Percentiles rank a stretch among this genome's conserved stretches.
Evolutionary conservation across 2,329 filamentous ascomycete species (phyloP).

Genomic region (Ramularia collo-cygni): DNA sequence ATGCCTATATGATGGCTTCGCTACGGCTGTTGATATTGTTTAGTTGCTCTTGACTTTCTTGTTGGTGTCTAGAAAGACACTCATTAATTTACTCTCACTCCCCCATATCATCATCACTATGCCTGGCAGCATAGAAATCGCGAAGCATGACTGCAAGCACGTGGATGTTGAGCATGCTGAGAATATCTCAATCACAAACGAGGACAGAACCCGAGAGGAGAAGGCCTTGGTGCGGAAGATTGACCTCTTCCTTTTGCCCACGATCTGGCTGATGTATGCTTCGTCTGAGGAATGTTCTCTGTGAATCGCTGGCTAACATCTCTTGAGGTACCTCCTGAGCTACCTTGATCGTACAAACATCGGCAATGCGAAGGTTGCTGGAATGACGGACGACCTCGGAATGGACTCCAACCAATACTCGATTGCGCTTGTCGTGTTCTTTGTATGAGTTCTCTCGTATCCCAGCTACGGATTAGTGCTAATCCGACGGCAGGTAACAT

Average conservation of each 20-base stretch:
- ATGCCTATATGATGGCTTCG: no score
- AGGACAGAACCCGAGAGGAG: conserved; percentile 28
- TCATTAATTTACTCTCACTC: no score
- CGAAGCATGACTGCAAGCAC: conserved; percentile 12
- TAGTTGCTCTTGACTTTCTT: no score
- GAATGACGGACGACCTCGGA: conserved; percentile 42
- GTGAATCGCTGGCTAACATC: no score
- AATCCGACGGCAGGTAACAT: conserved; percentile 19
- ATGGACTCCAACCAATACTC: conserved; percentile 46
- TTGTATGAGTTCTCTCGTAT: conserved; percentile 28
- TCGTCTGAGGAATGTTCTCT: no score
- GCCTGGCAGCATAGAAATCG: no score
- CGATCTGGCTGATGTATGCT: conserved; percentile 44
- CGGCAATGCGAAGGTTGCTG: conserved; percentile 47
- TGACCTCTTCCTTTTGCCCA: conserved; percentile 41
- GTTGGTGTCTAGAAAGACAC: no score
- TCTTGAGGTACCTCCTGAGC: conserved; percentile 29
- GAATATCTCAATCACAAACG: conserved; percentile 5
- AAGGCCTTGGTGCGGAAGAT: conserved; percentile 41
- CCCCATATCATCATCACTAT: no score
- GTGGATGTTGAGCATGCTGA: conserved; percentile 21
- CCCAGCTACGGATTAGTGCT: background rate
- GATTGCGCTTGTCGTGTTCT: conserved; percentile 43
- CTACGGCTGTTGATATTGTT: no score
- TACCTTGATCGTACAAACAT: conserved; percentile 42